These are phyloP conservation scores for Salix purpurea DNA, from an alignment of 345 rosid species.

Conservation along the genomic window DNA sequence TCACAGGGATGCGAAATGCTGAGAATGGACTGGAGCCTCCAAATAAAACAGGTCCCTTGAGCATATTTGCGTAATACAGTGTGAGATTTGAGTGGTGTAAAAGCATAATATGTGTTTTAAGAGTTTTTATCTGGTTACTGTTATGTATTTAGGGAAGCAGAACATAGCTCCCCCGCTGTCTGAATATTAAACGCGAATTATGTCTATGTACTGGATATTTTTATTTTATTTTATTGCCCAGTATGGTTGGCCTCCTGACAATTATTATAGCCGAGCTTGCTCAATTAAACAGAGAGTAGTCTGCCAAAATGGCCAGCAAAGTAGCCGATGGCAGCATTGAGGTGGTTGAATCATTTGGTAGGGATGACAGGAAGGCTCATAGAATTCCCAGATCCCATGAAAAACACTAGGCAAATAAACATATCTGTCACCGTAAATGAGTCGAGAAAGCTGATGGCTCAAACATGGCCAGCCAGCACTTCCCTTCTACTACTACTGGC, in stretches of 20 bases:
- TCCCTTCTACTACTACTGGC: no score
- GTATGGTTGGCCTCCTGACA: neutral
- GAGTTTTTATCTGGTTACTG: neutral
- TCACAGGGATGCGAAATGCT: constrained; percentile 49
- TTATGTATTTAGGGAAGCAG: constrained; percentile 10
- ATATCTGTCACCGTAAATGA: no score
- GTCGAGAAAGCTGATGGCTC: no score
- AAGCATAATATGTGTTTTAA: constrained; percentile 6
- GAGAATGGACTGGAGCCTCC: constrained; percentile 62
- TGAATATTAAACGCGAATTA: neutral
- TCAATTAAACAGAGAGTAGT: neutral
- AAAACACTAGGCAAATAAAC: no score
- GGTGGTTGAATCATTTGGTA: neutral
- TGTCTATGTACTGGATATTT: neutral
- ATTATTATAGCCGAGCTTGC: neutral
- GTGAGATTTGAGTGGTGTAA: constrained; percentile 3
- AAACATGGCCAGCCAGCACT: no score
- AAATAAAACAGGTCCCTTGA: constrained; percentile 62
- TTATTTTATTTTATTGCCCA: no score
- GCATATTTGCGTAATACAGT: constrained; percentile 53
- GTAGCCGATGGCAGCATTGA: neutral
- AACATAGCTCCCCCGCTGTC: neutral
- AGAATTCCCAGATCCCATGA: no score
- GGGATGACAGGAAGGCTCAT: neutral
- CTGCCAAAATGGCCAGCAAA: neutral